Percentiles rank a stretch among this genome's conserved stretches.
These are phyloP conservation scores for Amanita subjunquillea DNA, from an alignment of 768 basidiomycete genomes.

Conservation along the genomic window DNA sequence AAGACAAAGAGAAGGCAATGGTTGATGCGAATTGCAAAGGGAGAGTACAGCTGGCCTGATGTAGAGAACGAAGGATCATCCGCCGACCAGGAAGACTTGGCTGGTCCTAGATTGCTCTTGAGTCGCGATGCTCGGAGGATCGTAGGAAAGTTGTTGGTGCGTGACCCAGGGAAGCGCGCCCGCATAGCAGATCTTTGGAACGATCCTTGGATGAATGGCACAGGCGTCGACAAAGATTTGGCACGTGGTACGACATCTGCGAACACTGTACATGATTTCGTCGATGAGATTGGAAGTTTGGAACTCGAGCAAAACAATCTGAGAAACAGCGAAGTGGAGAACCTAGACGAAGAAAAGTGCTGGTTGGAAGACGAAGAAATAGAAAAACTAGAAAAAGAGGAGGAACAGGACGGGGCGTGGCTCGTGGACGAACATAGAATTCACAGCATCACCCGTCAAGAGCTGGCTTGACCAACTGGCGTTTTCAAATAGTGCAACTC, in stretches of 20 bases:
- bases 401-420: slow-evolving; percentile 20
- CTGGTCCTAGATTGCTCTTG: slow-evolving; percentile 25
- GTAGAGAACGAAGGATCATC: neutral
- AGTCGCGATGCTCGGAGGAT: slow-evolving; percentile 39
- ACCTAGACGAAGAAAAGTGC: neutral
- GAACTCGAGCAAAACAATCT: slow-evolving; percentile 1
- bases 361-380: slow-evolving; percentile 8
- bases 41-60: slow-evolving; percentile 67
- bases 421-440: slow-evolving; percentile 19
- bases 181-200: slow-evolving; percentile 56
- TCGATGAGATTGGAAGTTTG: slow-evolving; percentile 4
- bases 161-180: slow-evolving; percentile 59
- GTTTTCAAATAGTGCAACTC: neutral
- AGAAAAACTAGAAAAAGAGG: slow-evolving; percentile 15
- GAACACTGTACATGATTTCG: slow-evolving; percentile 8
- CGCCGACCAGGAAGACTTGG: slow-evolving; percentile 19
- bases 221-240: slow-evolving; percentile 10
- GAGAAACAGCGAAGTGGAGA: neutral
- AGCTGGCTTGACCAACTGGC: slow-evolving; percentile 11
- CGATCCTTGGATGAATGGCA: slow-evolving; percentile 36
- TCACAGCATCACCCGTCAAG: slow-evolving; percentile 16
- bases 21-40: slow-evolving; percentile 73
- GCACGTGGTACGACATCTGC: neutral
- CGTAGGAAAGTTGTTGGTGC: slow-evolving; percentile 53
- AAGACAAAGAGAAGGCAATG: slow-evolving; percentile 37